Evolutionary conservation across 2,329 filamentous ascomycete species (phyloP).

Genomic region (Trichoderma sp.): DNA sequence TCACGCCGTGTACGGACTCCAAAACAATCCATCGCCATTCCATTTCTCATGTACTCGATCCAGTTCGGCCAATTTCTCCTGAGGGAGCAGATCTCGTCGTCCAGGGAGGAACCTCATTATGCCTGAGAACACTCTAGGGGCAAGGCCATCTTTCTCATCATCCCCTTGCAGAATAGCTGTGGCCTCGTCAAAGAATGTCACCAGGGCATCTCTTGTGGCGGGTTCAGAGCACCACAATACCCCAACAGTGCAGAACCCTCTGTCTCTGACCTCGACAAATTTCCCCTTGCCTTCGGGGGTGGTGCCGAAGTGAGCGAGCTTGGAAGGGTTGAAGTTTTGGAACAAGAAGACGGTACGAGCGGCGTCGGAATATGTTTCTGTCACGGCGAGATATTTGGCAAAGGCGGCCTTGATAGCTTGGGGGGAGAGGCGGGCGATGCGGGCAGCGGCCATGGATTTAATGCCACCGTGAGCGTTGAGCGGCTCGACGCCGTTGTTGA

Average conservation of each 20-base stretch:
- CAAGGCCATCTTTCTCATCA: constrained; percentile 17
- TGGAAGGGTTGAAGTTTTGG: constrained; percentile 21
- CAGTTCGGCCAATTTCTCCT: constrained; percentile 22
- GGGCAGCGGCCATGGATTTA: constrained; percentile 29
- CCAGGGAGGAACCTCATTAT: constrained; percentile 24
- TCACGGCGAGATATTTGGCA: constrained; percentile 26
- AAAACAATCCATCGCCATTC: constrained; percentile 29
- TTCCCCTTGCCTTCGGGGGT: not conserved
- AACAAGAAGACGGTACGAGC: constrained; percentile 21
- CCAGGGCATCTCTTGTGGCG: constrained; percentile 17
- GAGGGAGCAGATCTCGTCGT: constrained; percentile 24
- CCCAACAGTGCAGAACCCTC: constrained; percentile 20
- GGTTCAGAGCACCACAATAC: constrained; percentile 20
- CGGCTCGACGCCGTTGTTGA: constrained; percentile 26
- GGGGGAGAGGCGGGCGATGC: constrained; percentile 21
- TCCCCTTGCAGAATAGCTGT: constrained; percentile 17
- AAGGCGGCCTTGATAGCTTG: constrained; percentile 26
- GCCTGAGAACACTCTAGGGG: constrained; percentile 23
- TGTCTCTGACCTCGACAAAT: constrained; percentile 26
- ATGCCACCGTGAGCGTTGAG: constrained; percentile 30
- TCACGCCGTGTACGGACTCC: constrained; percentile 26
- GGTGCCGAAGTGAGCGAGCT: not conserved
- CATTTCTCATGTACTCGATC: constrained; percentile 25
- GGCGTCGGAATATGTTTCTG: constrained; percentile 23
- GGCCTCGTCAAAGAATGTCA: constrained; percentile 13